Conservation (phyloP, 2,329 filamentous ascomycete species). For the Pseudocercospora cruenta region DNA sequence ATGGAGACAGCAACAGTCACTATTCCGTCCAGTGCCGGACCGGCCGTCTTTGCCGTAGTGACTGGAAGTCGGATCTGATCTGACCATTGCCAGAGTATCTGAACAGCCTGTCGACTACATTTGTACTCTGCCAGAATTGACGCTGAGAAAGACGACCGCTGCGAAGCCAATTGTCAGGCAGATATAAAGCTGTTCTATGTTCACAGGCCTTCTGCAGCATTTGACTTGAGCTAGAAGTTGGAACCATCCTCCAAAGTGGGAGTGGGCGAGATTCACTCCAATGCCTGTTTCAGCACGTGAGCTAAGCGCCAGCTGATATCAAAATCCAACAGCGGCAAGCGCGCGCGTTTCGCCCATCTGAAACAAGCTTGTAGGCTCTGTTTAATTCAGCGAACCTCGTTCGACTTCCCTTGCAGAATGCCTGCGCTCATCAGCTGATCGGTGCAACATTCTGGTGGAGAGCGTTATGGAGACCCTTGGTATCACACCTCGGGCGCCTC, state of each 20-base stretch:
- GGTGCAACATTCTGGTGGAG: background rate
- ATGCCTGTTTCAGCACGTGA: background rate
- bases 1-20: too few relatives aligned
- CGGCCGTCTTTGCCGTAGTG: too few relatives aligned
- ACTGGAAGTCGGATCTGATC: too few relatives aligned
- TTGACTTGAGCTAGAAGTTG: background rate
- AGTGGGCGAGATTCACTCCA: background rate
- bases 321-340: slow-evolving; percentile 8
- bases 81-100: too few relatives aligned
- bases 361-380: slow-evolving; percentile 3
- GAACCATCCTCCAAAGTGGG: too few relatives aligned
- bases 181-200: background rate
- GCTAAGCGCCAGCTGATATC: slow-evolving; percentile 9
- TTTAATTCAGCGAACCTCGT: background rate
- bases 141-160: background rate
- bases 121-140: background rate
- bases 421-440: slow-evolving; percentile 8
- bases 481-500: background rate
- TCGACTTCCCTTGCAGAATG: background rate
- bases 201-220: background rate
- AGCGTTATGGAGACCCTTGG: slow-evolving; percentile 1
- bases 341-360: slow-evolving; percentile 12
- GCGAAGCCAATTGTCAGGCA: background rate
- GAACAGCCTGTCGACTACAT: background rate
- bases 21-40: too few relatives aligned